Evolutionary conservation across 257 asterid genomes (phyloP).

Genomic region (Osmanthus fragrans): DNA sequence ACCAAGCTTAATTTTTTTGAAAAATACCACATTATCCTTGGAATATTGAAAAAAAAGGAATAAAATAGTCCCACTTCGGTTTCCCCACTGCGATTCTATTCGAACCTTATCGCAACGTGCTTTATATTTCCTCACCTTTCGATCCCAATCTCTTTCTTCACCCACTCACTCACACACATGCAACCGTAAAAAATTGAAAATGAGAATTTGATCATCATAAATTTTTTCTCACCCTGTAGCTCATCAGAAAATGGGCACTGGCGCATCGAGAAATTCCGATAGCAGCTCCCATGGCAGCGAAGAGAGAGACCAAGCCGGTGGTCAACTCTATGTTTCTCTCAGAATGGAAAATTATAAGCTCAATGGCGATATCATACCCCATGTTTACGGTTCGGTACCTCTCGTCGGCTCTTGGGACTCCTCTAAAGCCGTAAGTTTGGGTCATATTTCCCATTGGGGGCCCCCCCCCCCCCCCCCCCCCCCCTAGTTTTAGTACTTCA

Average conservation of each 20-base stretch:
- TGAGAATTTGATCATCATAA: background rate
- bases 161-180: background rate
- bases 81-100: too few species aligned
- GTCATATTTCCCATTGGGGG: background rate
- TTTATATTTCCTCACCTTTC: slow-evolving; percentile 1
- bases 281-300: slow-evolving; percentile 64
- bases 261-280: slow-evolving; percentile 65
- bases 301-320: slow-evolving; percentile 74
- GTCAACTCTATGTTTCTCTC: slow-evolving; percentile 90
- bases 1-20: too few species aligned
- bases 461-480: too few species aligned
- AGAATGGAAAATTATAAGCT: slow-evolving; percentile 79
- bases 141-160: slow-evolving; percentile 3
- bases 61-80: background rate
- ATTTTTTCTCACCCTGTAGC: background rate
- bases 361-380: slow-evolving; percentile 79
- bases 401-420: slow-evolving; percentile 96
- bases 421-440: slow-evolving; percentile 67
- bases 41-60: background rate
- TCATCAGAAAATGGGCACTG: slow-evolving; percentile 61
- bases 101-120: background rate
- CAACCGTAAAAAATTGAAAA: background rate
- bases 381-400: slow-evolving; percentile 87
- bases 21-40: background rate
- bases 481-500: background rate